Evolutionary conservation across 2,329 filamentous ascomycete genomes (phyloP), one percentile per base, ranked within the genome.

Genomic region (Trichophaea hybrida): DNA sequence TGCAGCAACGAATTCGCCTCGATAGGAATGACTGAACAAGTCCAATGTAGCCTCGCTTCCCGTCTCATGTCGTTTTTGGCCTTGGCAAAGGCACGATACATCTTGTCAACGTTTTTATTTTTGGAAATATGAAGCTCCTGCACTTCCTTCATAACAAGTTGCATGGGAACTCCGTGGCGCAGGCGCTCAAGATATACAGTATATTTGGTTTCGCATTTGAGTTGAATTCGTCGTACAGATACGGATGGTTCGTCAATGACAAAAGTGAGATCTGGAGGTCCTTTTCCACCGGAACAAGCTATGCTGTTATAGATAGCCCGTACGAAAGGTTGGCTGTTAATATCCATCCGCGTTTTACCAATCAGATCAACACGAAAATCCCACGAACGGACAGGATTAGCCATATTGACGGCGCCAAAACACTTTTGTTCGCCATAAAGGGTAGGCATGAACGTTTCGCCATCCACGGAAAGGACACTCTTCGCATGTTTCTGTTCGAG

Each of bases 91-190:
- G 50, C 50, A 6, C 50, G 50, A 24, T 35, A 53, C 10, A n/a
- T 53, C 6, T 37, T 37, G 13, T 35, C 31, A 3, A n/a, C n/a
- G 4, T 32, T 33, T 5, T 12, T n/a, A n/a, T 13, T 53, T 33
- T 53, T 37, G 12, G 32, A 53, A n/a, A 55, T 55, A 10, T 34
- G 24, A 7, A 44, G 15, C 15, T 55, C 38, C 53, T 55, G 53
- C 8, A 55, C 53, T n/a, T 55, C 53, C 6, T 35, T 44, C 5
- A 44, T 55, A 17, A 55, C 53, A 10, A 55, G 37, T 35, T 55
- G 34, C 35, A 55, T 24, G 1, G 53, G 53, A 5, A 55, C 53
- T 6, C 53, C 53, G 8, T 10, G 1, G 34, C 34, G 50, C 13
- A n/a, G 44, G 34, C 32, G 13, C 4, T 53, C 50, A 13, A 53